These are phyloP conservation scores for Alternaria alternata DNA, from an alignment of 2,329 filamentous ascomycete genomes.

Conservation along the genomic window DNA sequence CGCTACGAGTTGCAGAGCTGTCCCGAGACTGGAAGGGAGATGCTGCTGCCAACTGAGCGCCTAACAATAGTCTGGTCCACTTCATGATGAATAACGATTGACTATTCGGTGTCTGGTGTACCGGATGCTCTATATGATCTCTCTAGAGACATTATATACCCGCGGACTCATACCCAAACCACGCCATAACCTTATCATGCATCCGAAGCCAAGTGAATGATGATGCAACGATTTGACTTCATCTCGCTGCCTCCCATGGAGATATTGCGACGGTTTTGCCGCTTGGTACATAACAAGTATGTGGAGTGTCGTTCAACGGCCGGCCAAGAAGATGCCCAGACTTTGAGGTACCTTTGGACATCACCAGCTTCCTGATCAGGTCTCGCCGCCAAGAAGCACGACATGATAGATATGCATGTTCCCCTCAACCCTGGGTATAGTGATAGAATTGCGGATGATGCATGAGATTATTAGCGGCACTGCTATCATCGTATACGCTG, in stretches of 20 bases:
- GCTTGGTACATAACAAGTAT: slow-evolving; percentile 10
- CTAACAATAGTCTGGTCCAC: slow-evolving; percentile 12
- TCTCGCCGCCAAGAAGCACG: slow-evolving; percentile 22
- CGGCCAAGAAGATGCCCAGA: slow-evolving; percentile 20
- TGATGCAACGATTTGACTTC: slow-evolving; percentile 7
- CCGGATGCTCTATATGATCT: neutral
- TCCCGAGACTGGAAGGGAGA: slow-evolving; percentile 15
- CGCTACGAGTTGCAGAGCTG: slow-evolving; percentile 4
- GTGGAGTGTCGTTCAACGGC: slow-evolving; percentile 2
- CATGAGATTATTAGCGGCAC: neutral
- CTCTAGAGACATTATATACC: neutral
- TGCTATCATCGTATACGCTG: neutral
- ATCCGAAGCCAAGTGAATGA: slow-evolving; percentile 5
- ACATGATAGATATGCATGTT: slow-evolving; percentile 24
- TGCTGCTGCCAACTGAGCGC: slow-evolving; percentile 22
- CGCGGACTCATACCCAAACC: neutral
- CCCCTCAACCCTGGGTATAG: slow-evolving; percentile 14
- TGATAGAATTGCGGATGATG: neutral
- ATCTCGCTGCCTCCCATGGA: neutral
- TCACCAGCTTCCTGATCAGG: slow-evolving; percentile 30
- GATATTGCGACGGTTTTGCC: neutral
- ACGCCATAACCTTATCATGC: neutral
- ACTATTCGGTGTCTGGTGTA: neutral
- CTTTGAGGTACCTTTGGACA: slow-evolving; percentile 5
- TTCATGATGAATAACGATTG: slow-evolving; percentile 15